Base-by-base conservation (phyloP, 2,329 filamentous ascomycete species). In the Daldinia sp. region DNA sequence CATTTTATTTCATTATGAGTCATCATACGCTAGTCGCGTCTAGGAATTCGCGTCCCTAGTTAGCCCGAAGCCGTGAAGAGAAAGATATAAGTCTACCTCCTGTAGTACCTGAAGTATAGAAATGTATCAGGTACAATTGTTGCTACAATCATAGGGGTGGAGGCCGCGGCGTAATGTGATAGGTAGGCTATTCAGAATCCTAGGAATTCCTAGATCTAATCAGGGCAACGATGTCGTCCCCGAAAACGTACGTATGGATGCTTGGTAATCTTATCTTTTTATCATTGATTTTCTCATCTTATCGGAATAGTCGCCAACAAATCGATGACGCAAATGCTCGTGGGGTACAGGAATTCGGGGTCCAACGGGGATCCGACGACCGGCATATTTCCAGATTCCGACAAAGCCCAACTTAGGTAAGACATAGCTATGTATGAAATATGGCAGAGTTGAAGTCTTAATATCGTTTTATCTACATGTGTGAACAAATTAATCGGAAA, bases 281-380 rank as follows among this genome's bases (percentile, higher is more conserved):
- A 28, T 26, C 18, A 37, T 46, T 37, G 57, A 23, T 41, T 10
- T 12, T 46, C 33, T 35, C 7, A 33, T 33, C 26, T 60, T 63
- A 55, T 51, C 62, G 54, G 44, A 33, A 35, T 59, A 28, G 48
- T 59, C 41, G 60, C 68, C 65, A 66, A 33, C 65, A 56, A 63
- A 66, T 68, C 60, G 51, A 71, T 71, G 68, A 71, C 65, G 68
- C 65, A 68, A 53, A 10, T n/a, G 20, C 39, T 37, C 28, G 39
- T 68, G 53, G 48, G 62, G 63, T 35, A 33, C 13, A 62, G 57
- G 55, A 51, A 7, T 65, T 66, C 66, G 66, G 68, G 18, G 41
- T 41, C 54, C 44, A 58, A 10, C 42, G 51, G 15, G 54, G 54
- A 20, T 35, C 65, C 65, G 56, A 23, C 63, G n/a, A n/a, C 44